These are phyloP conservation scores for Sphagnum fallax DNA, from an alignment of 228 moss, liverwort and hornwort species.

Conservation along the genomic window DNA sequence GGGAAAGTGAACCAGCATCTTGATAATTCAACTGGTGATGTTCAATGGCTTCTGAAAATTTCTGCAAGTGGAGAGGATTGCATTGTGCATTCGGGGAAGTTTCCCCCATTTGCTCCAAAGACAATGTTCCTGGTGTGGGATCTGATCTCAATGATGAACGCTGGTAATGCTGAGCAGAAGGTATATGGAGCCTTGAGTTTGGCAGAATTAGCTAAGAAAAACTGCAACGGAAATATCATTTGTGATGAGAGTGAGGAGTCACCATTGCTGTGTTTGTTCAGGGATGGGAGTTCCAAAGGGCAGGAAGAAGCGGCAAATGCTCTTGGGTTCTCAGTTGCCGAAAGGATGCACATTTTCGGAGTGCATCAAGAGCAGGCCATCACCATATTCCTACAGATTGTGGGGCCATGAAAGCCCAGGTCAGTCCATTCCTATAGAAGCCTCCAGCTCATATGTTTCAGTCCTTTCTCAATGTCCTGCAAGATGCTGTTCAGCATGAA, in stretches of 20 bases:
- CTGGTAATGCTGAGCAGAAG: slow-evolving; percentile 15
- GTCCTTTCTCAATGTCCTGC: too few relatives aligned
- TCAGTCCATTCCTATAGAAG: slow-evolving; percentile 1
- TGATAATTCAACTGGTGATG: slow-evolving; percentile 29
- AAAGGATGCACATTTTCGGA: slow-evolving; percentile 12
- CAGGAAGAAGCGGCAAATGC: slow-evolving; percentile 38
- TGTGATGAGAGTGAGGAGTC: slow-evolving; percentile 35
- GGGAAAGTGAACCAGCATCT: slow-evolving; percentile 20
- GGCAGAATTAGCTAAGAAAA: slow-evolving; percentile 23
- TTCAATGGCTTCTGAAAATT: slow-evolving; percentile 33
- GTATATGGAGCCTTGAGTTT: slow-evolving; percentile 15
- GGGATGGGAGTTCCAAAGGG: slow-evolving; percentile 20
- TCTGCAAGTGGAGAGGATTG: slow-evolving; percentile 32
- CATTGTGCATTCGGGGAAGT: slow-evolving; percentile 16
- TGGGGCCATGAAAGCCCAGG: slow-evolving; percentile 44
- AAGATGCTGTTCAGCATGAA: too few relatives aligned
- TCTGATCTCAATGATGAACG: slow-evolving; percentile 20
- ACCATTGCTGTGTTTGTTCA: slow-evolving; percentile 17
- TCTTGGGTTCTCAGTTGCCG: slow-evolving; percentile 21
- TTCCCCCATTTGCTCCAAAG: slow-evolving; percentile 30
- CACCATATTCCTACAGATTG: slow-evolving; percentile 25
- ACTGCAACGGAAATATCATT: slow-evolving; percentile 30
- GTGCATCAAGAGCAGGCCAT: slow-evolving; percentile 26
- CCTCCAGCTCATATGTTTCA: too few relatives aligned
- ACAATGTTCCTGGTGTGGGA: slow-evolving; percentile 35